Evolutionary conservation across 2,329 filamentous ascomycete genomes (phyloP), one percentile per base, ranked within the genome.

Genomic region (Pseudogymnoascus destructans): DNA sequence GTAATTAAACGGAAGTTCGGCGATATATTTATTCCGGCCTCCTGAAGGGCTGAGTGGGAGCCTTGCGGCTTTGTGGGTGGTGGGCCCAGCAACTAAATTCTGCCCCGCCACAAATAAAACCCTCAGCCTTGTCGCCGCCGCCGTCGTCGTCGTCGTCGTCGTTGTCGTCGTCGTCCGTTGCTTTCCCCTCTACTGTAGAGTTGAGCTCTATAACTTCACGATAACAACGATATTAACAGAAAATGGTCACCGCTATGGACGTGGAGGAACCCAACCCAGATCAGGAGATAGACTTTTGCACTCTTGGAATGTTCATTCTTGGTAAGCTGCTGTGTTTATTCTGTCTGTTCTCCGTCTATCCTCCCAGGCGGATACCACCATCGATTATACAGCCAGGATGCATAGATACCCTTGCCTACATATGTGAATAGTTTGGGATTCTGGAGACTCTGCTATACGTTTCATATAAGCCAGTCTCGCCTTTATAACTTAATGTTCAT

Each of bases 221-320:
- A 36, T 9, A 9, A 1, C 10, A 33, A 33, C 19, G 21, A 49
- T 27, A 27, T 4, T 7, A 58, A 52, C 59, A 10, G 59, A 56
- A 64, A 64, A 54, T 67, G 66, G 64, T 63, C 57, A 62, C 65
- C 57, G 62, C 65, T 57, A 63, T 62, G 57, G 59, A 65, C 21
- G 62, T 63, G 35, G 62, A 66, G 25, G 61, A 63, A 17, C 49
- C 65, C 40, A 36, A 30, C 42, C 23, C 42, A 3, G 42, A 52
- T 6, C 73, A 74, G 61, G 70, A 72, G 54, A 76, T 85, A 57
- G 83, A 87, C 63, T 86, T 87, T 70, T 81, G 84, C 60, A 86
- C 83, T 0, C 66, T 87, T 66, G 85, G 84, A 66, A 87, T 87
- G 84, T 84, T 87, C 66, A 87, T 87, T 56, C 81, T 87, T 61